Evolutionary conservation across 495 filamentous ascomycete genomes (phyloP).

Genomic region (Neurospora sublineolata): DNA sequence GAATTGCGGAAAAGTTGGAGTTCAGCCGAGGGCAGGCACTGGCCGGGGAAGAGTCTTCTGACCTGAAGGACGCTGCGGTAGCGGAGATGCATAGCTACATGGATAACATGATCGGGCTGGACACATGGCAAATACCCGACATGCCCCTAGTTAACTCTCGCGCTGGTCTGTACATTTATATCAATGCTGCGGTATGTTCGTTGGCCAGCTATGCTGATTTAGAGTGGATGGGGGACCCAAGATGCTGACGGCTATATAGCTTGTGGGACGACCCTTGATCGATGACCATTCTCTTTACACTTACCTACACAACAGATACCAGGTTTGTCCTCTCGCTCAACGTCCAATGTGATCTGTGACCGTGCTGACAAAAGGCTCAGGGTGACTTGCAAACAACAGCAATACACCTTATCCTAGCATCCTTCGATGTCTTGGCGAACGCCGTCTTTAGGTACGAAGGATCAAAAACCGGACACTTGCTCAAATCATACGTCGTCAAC

Average conservation of each 20-base stretch:
- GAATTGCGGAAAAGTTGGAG: conserved; percentile 40
- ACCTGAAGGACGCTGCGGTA: conserved; percentile 31
- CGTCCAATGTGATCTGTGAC: background rate
- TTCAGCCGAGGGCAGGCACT: conserved; percentile 40
- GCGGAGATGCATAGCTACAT: conserved; percentile 41
- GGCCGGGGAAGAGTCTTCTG: conserved; percentile 30
- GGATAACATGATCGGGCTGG: conserved; percentile 41
- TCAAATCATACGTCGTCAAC: conserved; percentile 87
- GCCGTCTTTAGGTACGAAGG: conserved; percentile 71
- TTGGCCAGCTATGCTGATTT: background rate
- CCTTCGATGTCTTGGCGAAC: conserved; percentile 83
- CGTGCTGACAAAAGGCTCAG: conserved; percentile 20
- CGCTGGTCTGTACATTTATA: conserved; percentile 84
- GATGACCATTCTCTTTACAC: conserved; percentile 69
- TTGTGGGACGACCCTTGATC: conserved; percentile 68
- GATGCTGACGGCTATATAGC: conserved; percentile 39
- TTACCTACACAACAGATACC: conserved; percentile 75
- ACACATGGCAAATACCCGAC: conserved; percentile 50
- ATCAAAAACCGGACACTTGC: conserved; percentile 56
- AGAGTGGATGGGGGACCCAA: background rate
- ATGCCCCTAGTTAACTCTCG: conserved; percentile 63
- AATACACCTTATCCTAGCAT: conserved; percentile 70
- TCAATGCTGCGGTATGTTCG: conserved; percentile 66
- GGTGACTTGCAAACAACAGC: conserved; percentile 65
- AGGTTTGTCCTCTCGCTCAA: conserved; percentile 1